Percentiles rank a stretch among this genome's conserved stretches.
Conservation (phyloP, 2,329 filamentous ascomycete genomes). For the Fragosphaeria purpurea region DNA sequence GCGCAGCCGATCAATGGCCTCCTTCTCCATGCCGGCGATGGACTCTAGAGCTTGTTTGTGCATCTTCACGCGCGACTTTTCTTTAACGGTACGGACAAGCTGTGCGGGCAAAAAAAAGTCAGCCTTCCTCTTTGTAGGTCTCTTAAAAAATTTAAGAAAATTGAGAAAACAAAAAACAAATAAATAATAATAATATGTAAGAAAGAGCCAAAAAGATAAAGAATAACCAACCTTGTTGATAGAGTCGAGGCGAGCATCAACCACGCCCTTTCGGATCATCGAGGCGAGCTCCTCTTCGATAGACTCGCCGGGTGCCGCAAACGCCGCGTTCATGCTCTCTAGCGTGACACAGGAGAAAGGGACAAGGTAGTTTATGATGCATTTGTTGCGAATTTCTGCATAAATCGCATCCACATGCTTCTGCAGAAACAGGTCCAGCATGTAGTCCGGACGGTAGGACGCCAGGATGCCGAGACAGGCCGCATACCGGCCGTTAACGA, state of each 20-base stretch:
- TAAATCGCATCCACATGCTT: slow-evolving; percentile 64
- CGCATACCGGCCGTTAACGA: slow-evolving; percentile 83
- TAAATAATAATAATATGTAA: not conserved
- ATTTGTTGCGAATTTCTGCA: slow-evolving; percentile 70
- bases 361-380: slow-evolving; percentile 84
- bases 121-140: no score
- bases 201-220: not conserved
- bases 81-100: slow-evolving; percentile 63
- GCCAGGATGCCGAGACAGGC: slow-evolving; percentile 75
- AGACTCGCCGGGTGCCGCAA: slow-evolving; percentile 51
- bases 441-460: slow-evolving; percentile 71
- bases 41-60: slow-evolving; percentile 60
- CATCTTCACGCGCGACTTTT: slow-evolving; percentile 56
- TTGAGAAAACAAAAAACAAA: not conserved
- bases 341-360: slow-evolving; percentile 85
- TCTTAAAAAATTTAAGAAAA: not conserved
- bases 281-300: slow-evolving; percentile 65
- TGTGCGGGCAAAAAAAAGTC: slow-evolving; percentile 19
- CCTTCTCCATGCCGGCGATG: slow-evolving; percentile 61
- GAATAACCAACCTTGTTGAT: slow-evolving; percentile 54
- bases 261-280: slow-evolving; percentile 63
- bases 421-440: slow-evolving; percentile 81
- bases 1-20: slow-evolving; percentile 65
- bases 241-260: slow-evolving; percentile 75
- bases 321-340: slow-evolving; percentile 65